phyloP scores from a whole-genome alignment of 345 rosid species.

The Eucalyptus guilfoylei region DNA sequence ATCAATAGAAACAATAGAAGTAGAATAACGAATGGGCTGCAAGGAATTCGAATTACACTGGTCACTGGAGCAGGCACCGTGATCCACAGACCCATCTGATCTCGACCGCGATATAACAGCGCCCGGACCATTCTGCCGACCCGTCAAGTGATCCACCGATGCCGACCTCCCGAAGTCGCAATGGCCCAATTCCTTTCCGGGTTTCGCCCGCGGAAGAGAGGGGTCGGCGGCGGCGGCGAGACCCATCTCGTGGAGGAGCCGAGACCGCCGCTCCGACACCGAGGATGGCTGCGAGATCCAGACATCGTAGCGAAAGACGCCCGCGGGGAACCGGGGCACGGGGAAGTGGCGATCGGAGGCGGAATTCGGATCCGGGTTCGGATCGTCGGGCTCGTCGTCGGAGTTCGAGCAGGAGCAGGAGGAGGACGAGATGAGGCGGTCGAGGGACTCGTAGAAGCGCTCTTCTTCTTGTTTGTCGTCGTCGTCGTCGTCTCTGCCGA shows the following conservation, averaged over 20 bases:
- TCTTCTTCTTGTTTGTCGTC: conserved; percentile 13
- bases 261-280: conserved; percentile 28
- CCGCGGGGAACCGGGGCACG: conserved; percentile 2
- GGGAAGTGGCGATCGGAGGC: conserved; percentile 3
- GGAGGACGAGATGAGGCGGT: conserved; percentile 16
- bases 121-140: background rate
- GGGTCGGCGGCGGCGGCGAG: background rate
- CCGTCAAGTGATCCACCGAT: background rate
- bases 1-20: background rate
- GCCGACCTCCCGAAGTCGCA: background rate
- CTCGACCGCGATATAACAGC: conserved; percentile 9
- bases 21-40: background rate
- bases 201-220: background rate
- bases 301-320: conserved; percentile 14
- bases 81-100: conserved; percentile 13
- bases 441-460: conserved; percentile 24
- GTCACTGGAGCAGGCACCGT: background rate
- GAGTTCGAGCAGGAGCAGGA: conserved; percentile 13
- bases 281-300: conserved; percentile 35
- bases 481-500: conserved; percentile 1
- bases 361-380: background rate
- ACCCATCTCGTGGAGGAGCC: conserved; percentile 32
- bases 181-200: background rate
- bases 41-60: background rate
- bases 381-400: background rate